Evolutionary conservation across 441 rosid species (phyloP).

Genomic region (Theobroma grandiflorum): DNA sequence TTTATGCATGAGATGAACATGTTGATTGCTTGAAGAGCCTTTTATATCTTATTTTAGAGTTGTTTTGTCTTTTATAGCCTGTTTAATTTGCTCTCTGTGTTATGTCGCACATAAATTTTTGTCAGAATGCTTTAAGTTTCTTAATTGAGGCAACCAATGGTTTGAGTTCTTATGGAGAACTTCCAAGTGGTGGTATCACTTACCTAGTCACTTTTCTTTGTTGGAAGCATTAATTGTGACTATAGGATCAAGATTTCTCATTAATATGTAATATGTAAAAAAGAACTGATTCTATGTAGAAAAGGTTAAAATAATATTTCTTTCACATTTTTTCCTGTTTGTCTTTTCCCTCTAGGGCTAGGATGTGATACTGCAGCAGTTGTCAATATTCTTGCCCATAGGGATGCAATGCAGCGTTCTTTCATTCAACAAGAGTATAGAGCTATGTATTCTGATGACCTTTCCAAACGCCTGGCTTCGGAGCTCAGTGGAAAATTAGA

Average conservation of each 20-base stretch:
- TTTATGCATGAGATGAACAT: background rate
- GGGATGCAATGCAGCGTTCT: constrained; percentile 61
- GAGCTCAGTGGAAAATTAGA: constrained; percentile 65
- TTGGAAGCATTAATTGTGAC: background rate
- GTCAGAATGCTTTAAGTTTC: background rate
- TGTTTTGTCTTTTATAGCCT: background rate
- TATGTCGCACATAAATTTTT: background rate
- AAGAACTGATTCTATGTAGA: background rate
- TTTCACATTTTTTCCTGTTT: background rate
- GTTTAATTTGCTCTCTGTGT: background rate
- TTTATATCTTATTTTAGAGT: background rate
- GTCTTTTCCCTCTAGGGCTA: constrained; percentile 42
- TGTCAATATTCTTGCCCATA: constrained; percentile 61
- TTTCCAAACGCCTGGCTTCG: constrained; percentile 53
- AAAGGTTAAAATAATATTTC: background rate
- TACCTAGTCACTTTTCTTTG: background rate
- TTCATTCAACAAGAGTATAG: constrained; percentile 62
- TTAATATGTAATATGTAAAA: background rate
- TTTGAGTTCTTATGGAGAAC: background rate
- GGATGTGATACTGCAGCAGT: constrained; percentile 64
- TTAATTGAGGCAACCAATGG: background rate
- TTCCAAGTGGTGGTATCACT: background rate
- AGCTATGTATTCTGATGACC: constrained; percentile 52
- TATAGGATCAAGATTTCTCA: background rate
- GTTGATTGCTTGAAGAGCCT: background rate